Conservation (phyloP, 192 early-diverging fungal species). For the Spizellomyces sp. region DNA sequence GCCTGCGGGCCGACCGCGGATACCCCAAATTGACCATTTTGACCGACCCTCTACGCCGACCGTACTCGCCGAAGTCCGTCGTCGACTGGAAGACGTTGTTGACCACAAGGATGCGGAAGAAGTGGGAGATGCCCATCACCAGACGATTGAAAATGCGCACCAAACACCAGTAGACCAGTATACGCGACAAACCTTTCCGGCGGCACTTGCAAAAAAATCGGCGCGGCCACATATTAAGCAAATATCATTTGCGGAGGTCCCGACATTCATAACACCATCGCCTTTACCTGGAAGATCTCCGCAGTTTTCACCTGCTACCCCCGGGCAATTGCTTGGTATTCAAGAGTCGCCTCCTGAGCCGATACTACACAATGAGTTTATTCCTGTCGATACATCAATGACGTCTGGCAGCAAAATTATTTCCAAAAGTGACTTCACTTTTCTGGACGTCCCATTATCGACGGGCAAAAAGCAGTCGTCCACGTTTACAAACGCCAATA, state of each 20-base stretch:
- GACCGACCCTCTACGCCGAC: conserved; percentile 7
- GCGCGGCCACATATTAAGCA: conserved; percentile 15
- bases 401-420: not conserved
- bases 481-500: not conserved
- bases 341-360: not conserved
- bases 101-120: not conserved
- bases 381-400: not conserved
- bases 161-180: not conserved
- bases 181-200: too few relatives aligned
- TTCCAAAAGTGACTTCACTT: not conserved
- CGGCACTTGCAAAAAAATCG: not conserved
- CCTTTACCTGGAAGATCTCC: not conserved
- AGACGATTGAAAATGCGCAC: not conserved
- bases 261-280: conserved; percentile 8
- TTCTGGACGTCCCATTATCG: not conserved
- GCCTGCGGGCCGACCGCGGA: not conserved
- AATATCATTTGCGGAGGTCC: conserved; percentile 19
- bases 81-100: conserved; percentile 6
- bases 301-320: conserved; percentile 1
- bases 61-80: not conserved
- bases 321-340: not conserved
- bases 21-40: not conserved
- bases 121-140: not conserved
- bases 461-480: not conserved
- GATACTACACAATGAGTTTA: not conserved